A percentile compares a stretch with the other conserved stretches of the same genome.
Conservation (phyloP, 202 grass and related monocot genomes). For the Panicum virgatum region DNA sequence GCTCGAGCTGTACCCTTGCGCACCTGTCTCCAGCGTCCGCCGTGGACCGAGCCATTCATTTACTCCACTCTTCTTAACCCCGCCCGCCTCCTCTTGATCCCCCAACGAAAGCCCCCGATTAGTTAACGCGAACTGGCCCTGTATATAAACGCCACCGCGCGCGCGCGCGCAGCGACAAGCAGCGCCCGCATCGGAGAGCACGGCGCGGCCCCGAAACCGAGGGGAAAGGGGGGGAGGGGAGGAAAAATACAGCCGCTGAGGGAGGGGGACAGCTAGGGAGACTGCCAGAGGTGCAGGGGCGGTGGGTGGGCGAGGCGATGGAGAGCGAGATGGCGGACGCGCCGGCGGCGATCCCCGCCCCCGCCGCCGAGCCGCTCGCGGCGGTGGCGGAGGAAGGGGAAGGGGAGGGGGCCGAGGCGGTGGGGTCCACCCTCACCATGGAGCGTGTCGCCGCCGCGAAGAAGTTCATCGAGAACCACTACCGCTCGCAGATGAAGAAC, state of each 20-base stretch:
- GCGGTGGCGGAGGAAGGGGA: slow-evolving; percentile 50
- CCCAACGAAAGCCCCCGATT: not conserved
- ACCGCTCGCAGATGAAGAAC: slow-evolving; percentile 92
- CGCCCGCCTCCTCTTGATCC: not conserved
- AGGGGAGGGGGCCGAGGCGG: slow-evolving; percentile 24
- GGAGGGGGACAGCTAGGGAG: not conserved
- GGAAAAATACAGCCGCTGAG: too few relatives aligned
- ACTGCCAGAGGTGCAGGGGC: slow-evolving; percentile 17
- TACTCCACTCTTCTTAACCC: not conserved
- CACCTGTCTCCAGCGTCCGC: too few relatives aligned
- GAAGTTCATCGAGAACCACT: slow-evolving; percentile 99
- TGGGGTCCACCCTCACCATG: slow-evolving; percentile 86
- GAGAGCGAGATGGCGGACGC: slow-evolving; percentile 58
- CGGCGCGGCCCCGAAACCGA: slow-evolving; percentile 8
- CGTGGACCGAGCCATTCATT: slow-evolving; percentile 14
- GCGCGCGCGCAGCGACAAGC: slow-evolving; percentile 52
- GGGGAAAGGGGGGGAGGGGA: slow-evolving; percentile 17
- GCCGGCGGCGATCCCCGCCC: slow-evolving; percentile 26
- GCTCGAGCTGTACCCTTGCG: slow-evolving; percentile 7
- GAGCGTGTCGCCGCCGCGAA: slow-evolving; percentile 93
- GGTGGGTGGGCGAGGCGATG: slow-evolving; percentile 37
- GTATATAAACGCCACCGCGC: slow-evolving; percentile 15
- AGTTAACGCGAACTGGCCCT: not conserved
- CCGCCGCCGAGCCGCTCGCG: slow-evolving; percentile 41
- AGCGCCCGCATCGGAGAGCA: slow-evolving; percentile 24